Evolutionary conservation across 495 filamentous ascomycete species (phyloP), one percentile per base, ranked within the genome.

Genomic region (Lepraria neglecta): DNA sequence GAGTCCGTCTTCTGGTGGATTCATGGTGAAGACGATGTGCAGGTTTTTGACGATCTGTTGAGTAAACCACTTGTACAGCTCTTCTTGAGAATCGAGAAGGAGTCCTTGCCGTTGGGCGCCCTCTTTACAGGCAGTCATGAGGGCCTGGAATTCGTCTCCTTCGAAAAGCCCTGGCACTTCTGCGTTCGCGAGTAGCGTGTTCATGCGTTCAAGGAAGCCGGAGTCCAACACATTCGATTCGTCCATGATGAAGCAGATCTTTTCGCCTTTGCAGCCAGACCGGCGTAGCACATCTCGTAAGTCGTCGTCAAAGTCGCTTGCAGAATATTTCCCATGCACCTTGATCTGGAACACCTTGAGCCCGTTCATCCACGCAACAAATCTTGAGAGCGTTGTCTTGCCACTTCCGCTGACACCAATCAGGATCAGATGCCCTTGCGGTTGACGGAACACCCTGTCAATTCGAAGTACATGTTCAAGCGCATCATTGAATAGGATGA

Each of bases 201-300:
- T 99, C 94, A 99, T 99, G 61, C 95, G 85, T 72, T 99, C 94
- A 64, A 99, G 73, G 84, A 99, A 99, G 42, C 92, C 94, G 17
- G 94, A 99, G 69, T 99, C 94, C 3, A 99, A 82, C 21, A 99
- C 94, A 68, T 99, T 99, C 7, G 91, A 87, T 78, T 99, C 94
- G 67, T 99, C 94, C 94, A 99, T 96, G 75, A 99, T 95, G 76
- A 99, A 99, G 77, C 95, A 97, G 45, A 99, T 95, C 79, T 97
- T 99, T 72, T 99, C 94, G 40, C 94, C 94, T 75, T 95, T 97
- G 77, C 95, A 97, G 53, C 94, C 94, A 64, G 88, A 92, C 50
- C 94, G 83, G 60, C 95, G 88, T 21, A 99, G 84, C 14, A 99
- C 92, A 69, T 90, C 92, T 57, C 95, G 80, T 10, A 99, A 77